Base-by-base conservation (phyloP, 2,329 filamentous ascomycete genomes). In the Orbilia quercus region DNA sequence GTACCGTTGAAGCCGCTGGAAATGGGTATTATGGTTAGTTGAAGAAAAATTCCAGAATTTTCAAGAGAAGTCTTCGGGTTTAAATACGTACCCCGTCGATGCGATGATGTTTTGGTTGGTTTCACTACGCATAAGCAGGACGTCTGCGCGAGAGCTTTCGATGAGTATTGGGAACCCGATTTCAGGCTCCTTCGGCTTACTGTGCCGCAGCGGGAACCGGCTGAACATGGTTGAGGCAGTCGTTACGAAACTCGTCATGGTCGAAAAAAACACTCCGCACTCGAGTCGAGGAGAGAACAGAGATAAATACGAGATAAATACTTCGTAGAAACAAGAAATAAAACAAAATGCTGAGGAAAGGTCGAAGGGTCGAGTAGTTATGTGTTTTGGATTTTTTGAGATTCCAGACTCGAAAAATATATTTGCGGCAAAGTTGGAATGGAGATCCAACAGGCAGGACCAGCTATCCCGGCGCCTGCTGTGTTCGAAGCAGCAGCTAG, bases 151-250 rank as follows among this genome's bases (percentile, higher is more conserved):
- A 25, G 70, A 67, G 55, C 70, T 75, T 53, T 76, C 74, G 14
- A 75, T 69, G 23, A 78, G 74, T 23, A 77, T 75, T 22, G 76
- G 77, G 31, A 76, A 75, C 12, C 77, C 77, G 54, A 78, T 78
- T 54, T 76, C 74, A 9, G 76, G 76, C 51, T 78, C 77, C 60
- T 77, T 78, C 20, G 76, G 75, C 25, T 76, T 75, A n/a, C 64
- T 75, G 45, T 78, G 77, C 63, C 70, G 62, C 38, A 78, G 75
- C 7, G 77, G 77, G 44, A 78, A 72, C 44, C 77, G 73, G 51
- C 75, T 77, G 66, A 78, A 78, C 77, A 78, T 78, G 36, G 74
- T 77, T 42, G 75, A 74, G 53, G 70, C 70, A 25, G 70, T 74
- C 22, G 70, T 74, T 62, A 67, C 63, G 36, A 74, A 67, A 51